These are phyloP conservation scores for Macrophomina phaseolina DNA, from an alignment of 2,329 filamentous ascomycete species.

Conservation along the genomic window DNA sequence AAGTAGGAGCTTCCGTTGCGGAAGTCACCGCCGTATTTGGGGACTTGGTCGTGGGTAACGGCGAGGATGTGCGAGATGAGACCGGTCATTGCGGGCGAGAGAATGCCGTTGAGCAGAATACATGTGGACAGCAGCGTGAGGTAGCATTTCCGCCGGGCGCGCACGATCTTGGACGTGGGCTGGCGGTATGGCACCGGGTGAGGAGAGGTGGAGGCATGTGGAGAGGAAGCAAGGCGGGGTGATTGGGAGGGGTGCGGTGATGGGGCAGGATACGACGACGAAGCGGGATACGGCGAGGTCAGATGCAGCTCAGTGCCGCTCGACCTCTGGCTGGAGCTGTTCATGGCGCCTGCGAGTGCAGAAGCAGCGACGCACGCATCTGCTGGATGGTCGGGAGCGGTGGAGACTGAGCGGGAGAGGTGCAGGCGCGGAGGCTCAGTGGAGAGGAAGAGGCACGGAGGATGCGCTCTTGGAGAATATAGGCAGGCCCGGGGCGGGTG, in stretches of 20 bases:
- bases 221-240: neutral
- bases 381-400: neutral
- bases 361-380: neutral
- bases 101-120: conserved; percentile 12
- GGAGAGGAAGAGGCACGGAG: conserved; percentile 5
- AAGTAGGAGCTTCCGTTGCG: conserved; percentile 6
- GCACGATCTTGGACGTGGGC: neutral
- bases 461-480: neutral
- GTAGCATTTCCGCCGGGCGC: conserved; percentile 10
- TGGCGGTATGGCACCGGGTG: neutral
- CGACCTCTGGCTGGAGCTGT: conserved; percentile 6
- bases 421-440: neutral
- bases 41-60: conserved; percentile 13
- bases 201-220: neutral
- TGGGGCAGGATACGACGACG: neutral
- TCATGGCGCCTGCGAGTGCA: conserved; percentile 4
- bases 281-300: neutral
- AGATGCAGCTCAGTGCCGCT: conserved; percentile 13
- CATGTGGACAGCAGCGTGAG: neutral
- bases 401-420: neutral
- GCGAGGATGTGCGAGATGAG: conserved; percentile 15
- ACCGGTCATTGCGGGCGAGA: conserved; percentile 18
- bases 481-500: neutral
- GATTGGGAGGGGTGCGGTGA: neutral
- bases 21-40: conserved; percentile 7